Evolutionary conservation across 257 asterid species (phyloP).

Genomic region (Catharanthus roseus): DNA sequence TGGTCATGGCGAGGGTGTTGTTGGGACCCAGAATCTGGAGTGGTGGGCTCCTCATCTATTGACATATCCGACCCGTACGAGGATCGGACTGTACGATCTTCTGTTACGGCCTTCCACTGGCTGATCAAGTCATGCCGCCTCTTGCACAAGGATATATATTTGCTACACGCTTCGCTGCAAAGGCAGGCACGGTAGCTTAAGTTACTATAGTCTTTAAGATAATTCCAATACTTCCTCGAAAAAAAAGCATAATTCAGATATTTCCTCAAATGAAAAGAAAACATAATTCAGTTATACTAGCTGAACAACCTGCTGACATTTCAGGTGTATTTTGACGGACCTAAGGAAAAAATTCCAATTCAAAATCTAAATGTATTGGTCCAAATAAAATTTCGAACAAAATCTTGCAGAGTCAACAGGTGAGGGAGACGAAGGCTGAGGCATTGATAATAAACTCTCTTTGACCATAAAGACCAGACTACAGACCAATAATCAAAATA

Average conservation of each 20-base stretch:
- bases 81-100: conserved; percentile 54
- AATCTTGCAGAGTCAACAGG: background rate
- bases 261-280: too few species aligned
- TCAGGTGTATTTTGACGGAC: too few species aligned
- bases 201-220: background rate
- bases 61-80: conserved; percentile 50
- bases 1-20: conserved; percentile 18
- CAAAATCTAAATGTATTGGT: too few species aligned
- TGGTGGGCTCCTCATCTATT: conserved; percentile 37
- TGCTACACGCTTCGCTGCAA: conserved; percentile 81
- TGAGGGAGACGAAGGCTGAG: background rate
- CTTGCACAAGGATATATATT: conserved; percentile 53
- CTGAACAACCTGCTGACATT: too few species aligned
- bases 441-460: background rate
- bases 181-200: background rate
- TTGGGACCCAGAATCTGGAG: conserved; percentile 23
- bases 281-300: too few species aligned
- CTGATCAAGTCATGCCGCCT: conserved; percentile 53
- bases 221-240: background rate
- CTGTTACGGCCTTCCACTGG: conserved; percentile 40
- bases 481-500: background rate
- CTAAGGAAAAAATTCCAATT: too few species aligned
- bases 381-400: background rate
- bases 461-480: background rate
- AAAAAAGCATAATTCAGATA: too few species aligned